phyloP scores from a whole-genome alignment of 208 protist genomes.

The Trypanosoma vivax region DNA sequence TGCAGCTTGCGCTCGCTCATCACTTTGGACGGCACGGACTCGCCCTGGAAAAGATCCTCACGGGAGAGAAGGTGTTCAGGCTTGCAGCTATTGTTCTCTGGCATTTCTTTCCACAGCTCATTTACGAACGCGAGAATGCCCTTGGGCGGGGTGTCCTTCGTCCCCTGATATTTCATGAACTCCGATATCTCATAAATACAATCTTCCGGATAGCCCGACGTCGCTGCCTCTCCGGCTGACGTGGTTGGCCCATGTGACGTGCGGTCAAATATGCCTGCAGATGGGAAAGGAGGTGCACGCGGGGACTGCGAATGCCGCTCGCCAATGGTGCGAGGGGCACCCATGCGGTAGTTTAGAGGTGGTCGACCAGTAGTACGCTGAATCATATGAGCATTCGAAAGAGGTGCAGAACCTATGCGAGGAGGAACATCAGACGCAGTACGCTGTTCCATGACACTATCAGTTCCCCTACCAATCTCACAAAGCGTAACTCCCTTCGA shows the following conservation, averaged over 20 bases:
- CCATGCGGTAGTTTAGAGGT: not conserved
- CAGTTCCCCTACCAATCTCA: too few relatives aligned
- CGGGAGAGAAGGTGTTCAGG: constrained; percentile 55
- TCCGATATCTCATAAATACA: constrained; percentile 53
- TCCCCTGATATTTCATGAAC: constrained; percentile 40
- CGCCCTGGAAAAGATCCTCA: constrained; percentile 61
- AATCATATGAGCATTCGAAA: constrained; percentile 5
- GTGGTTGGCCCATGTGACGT: not conserved
- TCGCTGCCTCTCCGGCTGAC: constrained; percentile 3
- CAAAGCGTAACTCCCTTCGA: too few relatives aligned
- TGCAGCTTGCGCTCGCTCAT: constrained; percentile 68
- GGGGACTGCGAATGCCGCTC: not conserved
- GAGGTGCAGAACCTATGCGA: constrained; percentile 15
- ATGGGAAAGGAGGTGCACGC: constrained; percentile 6
- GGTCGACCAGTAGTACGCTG: constrained; percentile 2
- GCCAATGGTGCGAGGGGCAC: constrained; percentile 6
- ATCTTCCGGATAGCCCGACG: constrained; percentile 42
- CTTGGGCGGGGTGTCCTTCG: constrained; percentile 29
- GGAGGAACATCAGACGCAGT: constrained; percentile 6
- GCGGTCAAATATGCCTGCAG: constrained; percentile 15
- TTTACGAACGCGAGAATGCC: constrained; percentile 41
- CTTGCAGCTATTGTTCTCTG: constrained; percentile 57
- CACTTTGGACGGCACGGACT: constrained; percentile 58
- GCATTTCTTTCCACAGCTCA: constrained; percentile 72
- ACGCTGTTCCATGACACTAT: constrained; percentile 12